phyloP scores from a whole-genome alignment of 2,329 filamentous ascomycete species.

The Sporothrix dimorphospora region DNA sequence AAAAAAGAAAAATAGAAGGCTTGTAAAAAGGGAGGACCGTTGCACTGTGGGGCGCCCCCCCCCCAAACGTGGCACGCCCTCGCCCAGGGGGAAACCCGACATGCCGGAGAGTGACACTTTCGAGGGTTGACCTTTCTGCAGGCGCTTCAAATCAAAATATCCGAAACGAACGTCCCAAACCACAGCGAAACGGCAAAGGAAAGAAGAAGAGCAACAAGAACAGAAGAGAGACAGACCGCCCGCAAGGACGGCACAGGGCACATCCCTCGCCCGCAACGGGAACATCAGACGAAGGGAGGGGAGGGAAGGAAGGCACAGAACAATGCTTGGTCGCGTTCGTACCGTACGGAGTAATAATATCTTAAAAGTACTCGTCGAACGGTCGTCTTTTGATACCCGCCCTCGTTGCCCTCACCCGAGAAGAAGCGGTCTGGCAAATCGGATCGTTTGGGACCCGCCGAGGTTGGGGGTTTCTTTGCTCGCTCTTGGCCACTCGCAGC shows the following conservation, averaged over 20 bases:
- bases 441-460: conserved; percentile 21
- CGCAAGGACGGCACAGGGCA: neutral
- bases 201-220: neutral
- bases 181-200: neutral
- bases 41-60: neutral
- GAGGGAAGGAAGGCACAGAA: neutral
- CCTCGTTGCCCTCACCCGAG: neutral
- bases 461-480: neutral
- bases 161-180: conserved; percentile 19
- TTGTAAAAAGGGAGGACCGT: neutral
- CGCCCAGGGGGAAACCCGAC: neutral
- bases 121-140: neutral
- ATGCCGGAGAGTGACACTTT: neutral
- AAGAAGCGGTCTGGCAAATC: conserved; percentile 25
- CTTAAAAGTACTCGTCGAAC: neutral
- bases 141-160: neutral
- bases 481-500: neutral
- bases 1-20: neutral
- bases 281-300: conserved; percentile 2
- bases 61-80: conserved; percentile 6
- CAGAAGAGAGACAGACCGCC: neutral
- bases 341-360: too few species aligned
- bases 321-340: neutral
- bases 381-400: neutral
- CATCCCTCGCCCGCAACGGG: conserved; percentile 9